These are phyloP conservation scores for Entophlyctis luteolus DNA, from an alignment of 192 early-diverging fungal species.

Conservation along the genomic window DNA sequence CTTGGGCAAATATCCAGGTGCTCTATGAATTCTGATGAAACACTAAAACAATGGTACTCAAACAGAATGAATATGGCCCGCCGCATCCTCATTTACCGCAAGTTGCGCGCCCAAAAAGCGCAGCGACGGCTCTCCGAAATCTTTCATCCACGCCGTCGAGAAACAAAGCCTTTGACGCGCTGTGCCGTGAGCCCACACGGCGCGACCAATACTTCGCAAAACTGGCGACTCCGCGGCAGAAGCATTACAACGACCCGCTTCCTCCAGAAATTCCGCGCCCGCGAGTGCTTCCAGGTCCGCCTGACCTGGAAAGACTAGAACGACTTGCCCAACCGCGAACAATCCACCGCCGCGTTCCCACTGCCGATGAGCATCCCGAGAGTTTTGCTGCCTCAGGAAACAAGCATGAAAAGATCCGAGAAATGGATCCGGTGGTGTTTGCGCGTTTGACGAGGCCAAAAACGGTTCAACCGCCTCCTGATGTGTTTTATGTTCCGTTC, in stretches of 20 bases:
- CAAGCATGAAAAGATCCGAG: not conserved
- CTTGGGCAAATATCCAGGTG: slow-evolving; percentile 8
- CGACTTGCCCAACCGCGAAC: not conserved
- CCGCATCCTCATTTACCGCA: not conserved
- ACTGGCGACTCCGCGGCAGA: slow-evolving; percentile 6
- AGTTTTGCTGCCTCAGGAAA: not conserved
- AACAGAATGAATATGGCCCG: not conserved
- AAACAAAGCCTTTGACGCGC: not conserved
- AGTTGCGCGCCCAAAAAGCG: not conserved
- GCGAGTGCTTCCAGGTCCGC: not conserved
- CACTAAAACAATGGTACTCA: not conserved
- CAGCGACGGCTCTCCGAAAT: not conserved
- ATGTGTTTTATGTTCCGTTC: not conserved
- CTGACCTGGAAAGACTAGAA: slow-evolving; percentile 9
- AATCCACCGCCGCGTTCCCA: not conserved
- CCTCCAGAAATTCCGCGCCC: slow-evolving; percentile 17
- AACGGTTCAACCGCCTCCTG: not conserved
- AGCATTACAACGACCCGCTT: slow-evolving; percentile 20
- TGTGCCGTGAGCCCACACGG: not conserved
- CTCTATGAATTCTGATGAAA: not conserved
- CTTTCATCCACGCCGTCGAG: not conserved
- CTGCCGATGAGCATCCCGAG: not conserved
- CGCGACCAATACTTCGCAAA: slow-evolving; percentile 12
- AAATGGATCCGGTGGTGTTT: slow-evolving; percentile 19
- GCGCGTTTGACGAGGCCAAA: slow-evolving; percentile 7